Evolutionary conservation across 768 basidiomycete species (phyloP), one percentile per base, ranked within the genome.

Genomic region (Trichaptum fuscoviolaceum): DNA sequence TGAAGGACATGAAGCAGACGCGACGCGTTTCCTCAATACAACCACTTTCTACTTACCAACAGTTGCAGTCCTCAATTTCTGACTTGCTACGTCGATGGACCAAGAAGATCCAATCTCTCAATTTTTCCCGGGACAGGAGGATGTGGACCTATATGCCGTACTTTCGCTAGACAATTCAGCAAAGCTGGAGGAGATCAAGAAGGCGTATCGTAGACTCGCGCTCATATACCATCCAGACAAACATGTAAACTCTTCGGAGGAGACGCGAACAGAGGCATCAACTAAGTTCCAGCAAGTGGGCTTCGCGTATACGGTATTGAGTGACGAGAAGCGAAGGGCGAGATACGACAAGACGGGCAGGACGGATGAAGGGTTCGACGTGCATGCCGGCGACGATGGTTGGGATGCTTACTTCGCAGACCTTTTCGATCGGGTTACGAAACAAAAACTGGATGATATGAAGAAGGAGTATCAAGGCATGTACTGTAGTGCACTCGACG

Each of bases 321-420:
- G 88, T 64, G 95, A 99, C 70, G 87, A 87, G 67, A 87, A 85
- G 72, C 78, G 89, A 69, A 85, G 89, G 73, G 81, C 85, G 73
- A 81, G 87, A 67, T 99, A 98, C 70, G 95, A 99, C 71, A 77
- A 76, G 65, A 96, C 91, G 0, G 97, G 97, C 20, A 85, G 85
- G 70, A 97, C 95, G 9, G 87, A 89, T 69, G 95, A 98, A 71
- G 85, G 84, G 10, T 83, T 90, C 58, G 87, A 88, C 62, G 74
- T 91, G 57, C 87, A 80, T 25, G 84, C 85, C 7, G 92, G 87
- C 10, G 92, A 91, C 67, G 91, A 89, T 68, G 93, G 94, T 0
- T 99, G 97, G 97, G 93, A 95, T 72, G 86, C 91, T 7, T 99
- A 99, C 77, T 99, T 99, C 71, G 91, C 90, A 74, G 89, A 89